Evolutionary conservation across 1,284 basidiomycete species (phyloP), one percentile per base, ranked within the genome.

Genomic region (Malassezia vespertilionis): DNA sequence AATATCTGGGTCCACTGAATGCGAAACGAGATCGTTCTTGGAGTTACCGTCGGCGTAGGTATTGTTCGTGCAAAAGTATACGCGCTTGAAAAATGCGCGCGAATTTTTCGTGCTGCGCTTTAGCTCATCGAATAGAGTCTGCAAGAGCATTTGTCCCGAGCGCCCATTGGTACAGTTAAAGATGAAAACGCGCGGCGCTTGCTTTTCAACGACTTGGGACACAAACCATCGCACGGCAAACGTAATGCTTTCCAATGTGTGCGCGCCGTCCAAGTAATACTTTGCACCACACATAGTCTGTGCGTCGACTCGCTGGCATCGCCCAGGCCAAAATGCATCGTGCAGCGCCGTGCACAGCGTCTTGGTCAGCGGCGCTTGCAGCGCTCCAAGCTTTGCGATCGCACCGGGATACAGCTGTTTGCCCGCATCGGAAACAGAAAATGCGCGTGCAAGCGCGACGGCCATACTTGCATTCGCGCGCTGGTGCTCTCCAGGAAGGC

Each of bases 131-230:
- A 80, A 70, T 9, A 95, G 76, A 0, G 79, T 73, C 3, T 72
- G 72, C 15, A 99, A 75, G 65, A 99, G 82, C 0, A 75, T 73
- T 36, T 77, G 72, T 2, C 84, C 88, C 5, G 85, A 84, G 24
- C 93, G 81, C 6, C 88, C 91, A 44, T 79, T 82, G 2, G 91
- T 95, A 74, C 89, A 96, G 73, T 99, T 99, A 76, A 97, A 99
- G 27, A 97, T 78, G 35, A 99, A 75, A 2, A 85, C 73, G 27
- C 85, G 79, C 2, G 35, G 40, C 47, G 34, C 30, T 5, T 20
- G 33, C 12, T 22, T 9, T 11, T 10, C 2, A 10, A 23, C 32
- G 30, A 72, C 70, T 6, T 59, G 32, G 5, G 46, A 22, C 2
- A 62, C 65, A 44, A 71, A 91, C 93, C 93, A 99, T 52, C 83